Conservation (phyloP, 1,284 basidiomycete genomes). For the Apiotrichum domesticum region DNA sequence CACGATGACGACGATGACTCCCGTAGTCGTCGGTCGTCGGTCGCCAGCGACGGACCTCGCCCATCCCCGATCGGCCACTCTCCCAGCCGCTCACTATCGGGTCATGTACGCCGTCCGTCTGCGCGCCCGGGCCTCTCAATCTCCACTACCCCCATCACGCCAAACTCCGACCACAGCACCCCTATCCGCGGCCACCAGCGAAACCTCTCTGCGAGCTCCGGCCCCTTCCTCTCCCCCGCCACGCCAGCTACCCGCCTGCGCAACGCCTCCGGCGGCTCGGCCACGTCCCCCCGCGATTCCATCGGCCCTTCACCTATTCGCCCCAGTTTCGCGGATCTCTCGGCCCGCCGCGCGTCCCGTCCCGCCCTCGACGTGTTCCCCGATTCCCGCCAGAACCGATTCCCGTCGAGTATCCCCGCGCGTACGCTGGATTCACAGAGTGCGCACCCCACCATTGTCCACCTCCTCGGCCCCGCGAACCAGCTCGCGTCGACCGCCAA, state of each 20-base stretch:
- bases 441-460: conserved; percentile 28
- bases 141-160: background rate
- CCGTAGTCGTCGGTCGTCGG: conserved; percentile 5
- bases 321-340: conserved; percentile 32
- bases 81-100: background rate
- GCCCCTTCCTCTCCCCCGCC: background rate
- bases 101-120: conserved; percentile 9
- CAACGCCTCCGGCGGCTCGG: background rate
- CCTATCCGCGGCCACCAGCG: background rate
- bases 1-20: conserved; percentile 9
- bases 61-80: background rate
- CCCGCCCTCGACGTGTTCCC: conserved; percentile 28
- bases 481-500: conserved; percentile 22
- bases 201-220: background rate
- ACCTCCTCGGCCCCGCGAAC: conserved; percentile 30
- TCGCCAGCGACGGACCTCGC: conserved; percentile 13
- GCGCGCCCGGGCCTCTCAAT: background rate
- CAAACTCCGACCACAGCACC: background rate
- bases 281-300: background rate
- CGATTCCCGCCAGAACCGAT: conserved; percentile 19
- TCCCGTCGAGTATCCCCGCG: conserved; percentile 31
- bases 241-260: background rate
- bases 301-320: conserved; percentile 3
- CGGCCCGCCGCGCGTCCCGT: conserved; percentile 27
- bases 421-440: conserved; percentile 12